Evolutionary conservation across 1,284 basidiomycete genomes (phyloP), one percentile per base, ranked within the genome.

Genomic region (Tilletia walkeri): DNA sequence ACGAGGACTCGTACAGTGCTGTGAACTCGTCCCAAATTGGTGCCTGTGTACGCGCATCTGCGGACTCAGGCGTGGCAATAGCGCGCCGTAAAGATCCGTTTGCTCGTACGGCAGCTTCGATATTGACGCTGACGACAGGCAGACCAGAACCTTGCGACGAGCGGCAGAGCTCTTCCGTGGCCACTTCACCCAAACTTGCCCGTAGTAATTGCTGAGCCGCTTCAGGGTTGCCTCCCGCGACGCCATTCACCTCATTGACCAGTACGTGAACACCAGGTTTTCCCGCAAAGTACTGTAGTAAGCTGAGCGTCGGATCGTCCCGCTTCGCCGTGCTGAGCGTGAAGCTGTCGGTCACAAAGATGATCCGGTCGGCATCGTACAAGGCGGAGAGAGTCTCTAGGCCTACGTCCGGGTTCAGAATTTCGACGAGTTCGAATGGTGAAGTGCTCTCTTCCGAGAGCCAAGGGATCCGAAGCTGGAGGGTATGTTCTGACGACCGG

Each of bases 331-430:
- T 18, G 59, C 30, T 16, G 59, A 63, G 59, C 30, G 36, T 63
- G 5, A 63, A 38, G 59, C 16, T 39, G 59, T 63, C 59, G 36
- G 59, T 63, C 34, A 63, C 16, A 34, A 63, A 63, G 2, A 63
- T 39, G 59, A 63, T 18, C 38, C 16, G 36, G 30, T 63, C 59
- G 59, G 36, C 34, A 16, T 63, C 16, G 59, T 63, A 63, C 30
- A 63, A 38, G 36, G 59, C 36, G n/a, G 59, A 63, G 14, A 63
- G 36, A 3, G 59, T 63, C 12, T 63, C 34, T 5, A 4, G 36
- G 30, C 36, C n/a, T 9, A 39, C 14, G 20, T 34, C 36, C 12
- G 59, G 59, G 34, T 63, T 16, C 9, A 63, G 34, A 38, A 63
- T 63, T 14, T 38, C 34, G 34, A 38, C 16, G 9, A 38, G 39